Conservation (phyloP, 257 asterid species). For the Leonotis leonurus region DNA sequence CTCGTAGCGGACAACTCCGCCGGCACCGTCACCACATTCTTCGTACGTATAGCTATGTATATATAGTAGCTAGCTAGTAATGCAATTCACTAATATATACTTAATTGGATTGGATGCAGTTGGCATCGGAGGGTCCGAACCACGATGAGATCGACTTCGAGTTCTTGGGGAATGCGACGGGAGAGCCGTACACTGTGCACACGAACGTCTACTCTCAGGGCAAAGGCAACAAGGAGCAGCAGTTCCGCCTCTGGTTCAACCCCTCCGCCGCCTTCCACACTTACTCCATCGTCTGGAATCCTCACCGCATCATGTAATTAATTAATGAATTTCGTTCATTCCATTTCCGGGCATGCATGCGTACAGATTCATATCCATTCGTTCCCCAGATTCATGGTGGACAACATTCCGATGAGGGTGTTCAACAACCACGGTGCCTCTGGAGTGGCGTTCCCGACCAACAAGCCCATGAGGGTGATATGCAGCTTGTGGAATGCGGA, state of each 20-base stretch:
- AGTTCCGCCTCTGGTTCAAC: slow-evolving; percentile 39
- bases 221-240: slow-evolving; percentile 38
- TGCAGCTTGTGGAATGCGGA: slow-evolving; percentile 62
- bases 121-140: slow-evolving; percentile 27
- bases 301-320: slow-evolving; percentile 29
- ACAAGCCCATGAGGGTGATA: slow-evolving; percentile 37
- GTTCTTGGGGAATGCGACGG: slow-evolving; percentile 31
- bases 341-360: no score
- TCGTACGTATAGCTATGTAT: slow-evolving; percentile 13
- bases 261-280: slow-evolving; percentile 36
- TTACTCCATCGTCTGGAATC: slow-evolving; percentile 35
- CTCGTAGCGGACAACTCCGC: slow-evolving; percentile 41
- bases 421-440: slow-evolving; percentile 32
- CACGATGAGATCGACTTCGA: slow-evolving; percentile 43
- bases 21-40: slow-evolving; percentile 57
- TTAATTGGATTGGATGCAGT: slow-evolving; percentile 2
- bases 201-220: slow-evolving; percentile 36
- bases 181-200: slow-evolving; percentile 34
- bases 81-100: neutral
- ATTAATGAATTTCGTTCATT: neutral
- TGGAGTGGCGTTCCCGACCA: slow-evolving; percentile 41
- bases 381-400: slow-evolving; percentile 58
- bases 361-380: no score
- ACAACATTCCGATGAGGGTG: slow-evolving; percentile 42
- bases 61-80: no score